Conservation (phyloP, 345 rosid species). For the Psidium friedrichsthalianum region DNA sequence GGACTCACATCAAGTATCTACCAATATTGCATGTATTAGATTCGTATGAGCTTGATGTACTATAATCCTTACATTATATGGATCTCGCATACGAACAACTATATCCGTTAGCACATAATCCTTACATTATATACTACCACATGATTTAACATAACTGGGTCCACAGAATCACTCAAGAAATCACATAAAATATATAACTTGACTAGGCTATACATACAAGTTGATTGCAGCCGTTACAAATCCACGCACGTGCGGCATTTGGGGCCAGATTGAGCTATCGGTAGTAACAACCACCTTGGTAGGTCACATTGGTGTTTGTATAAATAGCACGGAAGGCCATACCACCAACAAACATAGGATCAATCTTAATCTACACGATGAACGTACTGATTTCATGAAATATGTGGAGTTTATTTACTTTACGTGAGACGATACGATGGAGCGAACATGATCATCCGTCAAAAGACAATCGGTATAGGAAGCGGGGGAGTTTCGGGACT, state of each 20-base stretch:
- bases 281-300: neutral
- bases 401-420: neutral
- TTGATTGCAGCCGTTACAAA: neutral
- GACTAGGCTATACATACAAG: too few relatives aligned
- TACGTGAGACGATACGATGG: neutral
- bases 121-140: too few relatives aligned
- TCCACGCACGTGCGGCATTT: neutral
- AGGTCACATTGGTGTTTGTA: neutral
- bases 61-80: neutral
- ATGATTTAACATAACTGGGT: too few relatives aligned
- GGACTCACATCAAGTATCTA: neutral
- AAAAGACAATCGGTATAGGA: neutral
- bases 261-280: neutral
- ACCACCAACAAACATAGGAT: neutral
- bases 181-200: too few relatives aligned
- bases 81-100: too few relatives aligned
- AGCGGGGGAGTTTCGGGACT: neutral
- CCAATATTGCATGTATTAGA: neutral
- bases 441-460: neutral
- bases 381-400: neutral
- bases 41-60: neutral
- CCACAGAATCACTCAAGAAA: too few relatives aligned
- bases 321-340: neutral
- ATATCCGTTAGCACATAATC: too few relatives aligned
- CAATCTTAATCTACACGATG: neutral